These are phyloP conservation scores for Bullera alba DNA, from an alignment of 768 basidiomycete species.

Conservation along the genomic window DNA sequence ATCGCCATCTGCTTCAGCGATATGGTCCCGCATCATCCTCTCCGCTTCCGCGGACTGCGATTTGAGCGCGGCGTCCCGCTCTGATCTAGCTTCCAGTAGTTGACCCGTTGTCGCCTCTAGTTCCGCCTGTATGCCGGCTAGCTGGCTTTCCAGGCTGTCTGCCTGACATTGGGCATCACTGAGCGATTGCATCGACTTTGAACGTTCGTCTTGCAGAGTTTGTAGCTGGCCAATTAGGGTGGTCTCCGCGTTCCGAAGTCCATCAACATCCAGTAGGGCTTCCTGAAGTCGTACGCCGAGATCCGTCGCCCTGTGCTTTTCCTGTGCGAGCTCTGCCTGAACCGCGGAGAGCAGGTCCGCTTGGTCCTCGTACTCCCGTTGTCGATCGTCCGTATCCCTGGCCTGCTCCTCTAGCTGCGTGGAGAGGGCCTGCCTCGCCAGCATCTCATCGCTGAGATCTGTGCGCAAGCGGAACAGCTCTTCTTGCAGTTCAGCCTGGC, in stretches of 20 bases:
- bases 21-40: slow-evolving; percentile 69
- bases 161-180: slow-evolving; percentile 69
- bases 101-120: slow-evolving; percentile 64
- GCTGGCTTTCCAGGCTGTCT: slow-evolving; percentile 68
- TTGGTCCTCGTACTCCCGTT: slow-evolving; percentile 25
- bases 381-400: slow-evolving; percentile 21
- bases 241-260: slow-evolving; percentile 50
- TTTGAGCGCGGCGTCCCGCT: slow-evolving; percentile 71
- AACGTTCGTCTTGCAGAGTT: slow-evolving; percentile 66
- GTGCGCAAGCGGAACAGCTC: slow-evolving; percentile 28
- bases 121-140: slow-evolving; percentile 63
- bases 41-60: slow-evolving; percentile 61
- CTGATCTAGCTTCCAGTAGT: slow-evolving; percentile 60
- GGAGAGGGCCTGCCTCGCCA: slow-evolving; percentile 32
- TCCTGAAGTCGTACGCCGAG: slow-evolving; percentile 37
- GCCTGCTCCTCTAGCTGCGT: slow-evolving; percentile 25
- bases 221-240: slow-evolving; percentile 55
- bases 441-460: slow-evolving; percentile 34
- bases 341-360: slow-evolving; percentile 20
- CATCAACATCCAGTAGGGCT: slow-evolving; percentile 37
- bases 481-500: slow-evolving; percentile 32
- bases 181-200: slow-evolving; percentile 60
- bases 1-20: slow-evolving; percentile 88
- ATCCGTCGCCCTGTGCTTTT: slow-evolving; percentile 51
- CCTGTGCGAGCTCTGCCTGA: slow-evolving; percentile 32